A percentile compares a stretch with the other conserved stretches of the same genome.
Evolutionary conservation across 352 stramenopile genomes (phyloP).

Genomic region (Pythium oligandrum): DNA sequence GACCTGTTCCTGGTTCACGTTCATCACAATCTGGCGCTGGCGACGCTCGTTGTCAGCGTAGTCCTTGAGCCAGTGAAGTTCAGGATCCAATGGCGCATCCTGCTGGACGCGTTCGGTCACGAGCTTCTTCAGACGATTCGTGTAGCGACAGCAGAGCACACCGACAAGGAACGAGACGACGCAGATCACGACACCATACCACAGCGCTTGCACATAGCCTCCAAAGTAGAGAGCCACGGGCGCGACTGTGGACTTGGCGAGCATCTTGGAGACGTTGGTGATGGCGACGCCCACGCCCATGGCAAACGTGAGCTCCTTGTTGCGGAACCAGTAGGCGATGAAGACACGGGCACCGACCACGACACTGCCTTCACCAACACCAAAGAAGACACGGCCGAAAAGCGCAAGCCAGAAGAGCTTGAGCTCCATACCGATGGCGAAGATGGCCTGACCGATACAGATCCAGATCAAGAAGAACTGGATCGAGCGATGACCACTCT

Average conservation of each 20-base stretch:
- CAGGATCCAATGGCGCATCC: constrained; percentile 45
- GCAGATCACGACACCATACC: constrained; percentile 69
- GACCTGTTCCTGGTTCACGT: constrained; percentile 14
- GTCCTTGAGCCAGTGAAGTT: constrained; percentile 63
- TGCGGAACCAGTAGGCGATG: constrained; percentile 79
- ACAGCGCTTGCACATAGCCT: constrained; percentile 82
- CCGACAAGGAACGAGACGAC: constrained; percentile 46
- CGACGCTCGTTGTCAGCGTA: constrained; percentile 65
- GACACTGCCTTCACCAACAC: constrained; percentile 74
- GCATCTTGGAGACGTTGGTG: constrained; percentile 90
- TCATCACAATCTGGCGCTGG: not conserved
- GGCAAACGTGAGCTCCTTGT: constrained; percentile 82
- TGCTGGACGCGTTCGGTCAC: constrained; percentile 54
- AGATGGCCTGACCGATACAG: constrained; percentile 76
- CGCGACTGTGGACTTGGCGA: constrained; percentile 85
- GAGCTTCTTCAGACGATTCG: constrained; percentile 50
- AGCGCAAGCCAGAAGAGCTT: constrained; percentile 73
- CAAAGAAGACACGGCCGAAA: constrained; percentile 80
- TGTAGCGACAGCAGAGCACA: constrained; percentile 56
- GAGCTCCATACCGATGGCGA: constrained; percentile 69
- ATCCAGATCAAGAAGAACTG: constrained; percentile 80
- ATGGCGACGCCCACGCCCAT: constrained; percentile 87
- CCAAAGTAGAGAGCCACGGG: constrained; percentile 82
- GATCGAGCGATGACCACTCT: constrained; percentile 70
- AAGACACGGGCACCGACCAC: constrained; percentile 78